Evolutionary conservation across 768 basidiomycete species (phyloP), one percentile per base, ranked within the genome.

Genomic region (Sistotremastrum suecicum): DNA sequence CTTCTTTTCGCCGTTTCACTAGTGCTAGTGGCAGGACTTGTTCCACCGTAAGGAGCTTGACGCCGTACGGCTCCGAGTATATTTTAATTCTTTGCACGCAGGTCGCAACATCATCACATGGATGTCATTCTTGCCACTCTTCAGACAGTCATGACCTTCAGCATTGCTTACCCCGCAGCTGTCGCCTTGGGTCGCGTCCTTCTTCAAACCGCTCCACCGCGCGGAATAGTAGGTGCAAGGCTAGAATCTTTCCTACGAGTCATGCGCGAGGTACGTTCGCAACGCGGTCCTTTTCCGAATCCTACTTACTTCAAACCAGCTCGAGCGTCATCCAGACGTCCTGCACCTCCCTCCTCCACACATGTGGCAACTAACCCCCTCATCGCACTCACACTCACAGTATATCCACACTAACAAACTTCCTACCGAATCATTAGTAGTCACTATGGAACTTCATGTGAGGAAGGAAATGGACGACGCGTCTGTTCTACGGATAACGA

Each of bases 71-170:
- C 47, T 49, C n/a, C 11, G 9, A 32, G 6, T 4, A 7, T 7
- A 9, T 36, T 44, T 12, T 41, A n/a, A 29, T 29, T 32, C 29
- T 20, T 6, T 6, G 7, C 34, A 2, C 35, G 10, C 41, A 69
- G 68, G 34, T 46, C 63, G 9, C 76, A 83, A 50, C 85, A 88
- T 48, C 70, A 77, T 7, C 61, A 72, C 0, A 74, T 79, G n/a
- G 94, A 99, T 62, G 75, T 94, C n/a, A 60, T 77, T n/a, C 66
- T 95, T 37, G 88, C 95, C 0, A 72, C 76, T 4, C 51, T 83
- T 5, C 77, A 90, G 44, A 81, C 90, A 0, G 57, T 80, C 7
- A 64, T 85, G 10, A 94, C 90, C 3, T 85, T 84, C 60, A 74
- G 76, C 36, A 70, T 92, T 28, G 84, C 95, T 0, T 94, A 91